phyloP scores from a whole-genome alignment of 2,329 filamentous ascomycete species.

The Daldinia sp. region DNA sequence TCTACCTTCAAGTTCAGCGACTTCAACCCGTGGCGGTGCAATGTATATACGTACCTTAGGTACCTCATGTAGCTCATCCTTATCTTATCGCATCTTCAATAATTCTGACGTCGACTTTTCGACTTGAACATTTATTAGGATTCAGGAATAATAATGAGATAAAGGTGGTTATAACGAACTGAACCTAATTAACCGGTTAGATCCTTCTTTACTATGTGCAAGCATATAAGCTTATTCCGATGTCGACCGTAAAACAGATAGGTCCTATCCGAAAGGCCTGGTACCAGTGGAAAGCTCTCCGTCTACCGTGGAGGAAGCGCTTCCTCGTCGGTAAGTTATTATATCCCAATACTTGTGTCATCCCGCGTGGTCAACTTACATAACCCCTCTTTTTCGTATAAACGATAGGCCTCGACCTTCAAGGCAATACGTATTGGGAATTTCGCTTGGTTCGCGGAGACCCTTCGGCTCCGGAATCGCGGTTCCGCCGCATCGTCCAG shows the following conservation, averaged over 20 bases:
- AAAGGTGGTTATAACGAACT: no score
- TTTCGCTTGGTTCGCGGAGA: constrained; percentile 62
- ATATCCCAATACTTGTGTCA: not conserved
- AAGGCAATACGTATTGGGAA: constrained; percentile 75
- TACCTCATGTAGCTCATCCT: not conserved
- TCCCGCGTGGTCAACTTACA: constrained; percentile 1
- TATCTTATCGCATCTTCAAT: constrained; percentile 7
- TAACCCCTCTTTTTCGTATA: not conserved
- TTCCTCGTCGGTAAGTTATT: constrained; percentile 65
- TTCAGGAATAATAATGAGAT: not conserved
- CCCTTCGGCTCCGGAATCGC: constrained; percentile 42
- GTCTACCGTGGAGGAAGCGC: constrained; percentile 69
- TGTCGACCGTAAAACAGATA: constrained; percentile 46
- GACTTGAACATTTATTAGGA: not conserved
- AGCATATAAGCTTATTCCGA: constrained; percentile 21
- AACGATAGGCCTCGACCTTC: constrained; percentile 65
- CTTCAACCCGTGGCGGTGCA: constrained; percentile 1
- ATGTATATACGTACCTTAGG: not conserved
- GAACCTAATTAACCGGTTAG: not conserved
- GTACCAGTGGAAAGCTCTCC: constrained; percentile 69
- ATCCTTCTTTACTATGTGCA: not conserved
- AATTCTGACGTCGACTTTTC: constrained; percentile 33
- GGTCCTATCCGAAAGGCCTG: constrained; percentile 55
- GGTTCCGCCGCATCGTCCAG: constrained; percentile 69
- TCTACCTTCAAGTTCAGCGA: no score